Conservation (phyloP, 2,329 filamentous ascomycete genomes). For the Cladosporium sp. region DNA sequence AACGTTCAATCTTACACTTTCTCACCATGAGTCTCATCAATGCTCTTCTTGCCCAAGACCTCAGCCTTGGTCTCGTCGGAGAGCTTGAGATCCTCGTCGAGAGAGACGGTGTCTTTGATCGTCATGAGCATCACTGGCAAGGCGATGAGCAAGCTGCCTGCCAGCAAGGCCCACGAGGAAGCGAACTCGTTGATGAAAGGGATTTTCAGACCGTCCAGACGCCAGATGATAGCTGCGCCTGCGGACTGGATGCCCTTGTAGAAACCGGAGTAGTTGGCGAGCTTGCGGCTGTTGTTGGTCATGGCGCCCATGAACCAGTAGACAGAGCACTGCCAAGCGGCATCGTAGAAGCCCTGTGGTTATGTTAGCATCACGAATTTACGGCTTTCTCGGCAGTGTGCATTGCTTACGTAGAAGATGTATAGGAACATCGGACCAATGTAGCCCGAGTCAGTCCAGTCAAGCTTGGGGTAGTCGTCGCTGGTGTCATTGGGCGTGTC, state of each 20-base stretch:
- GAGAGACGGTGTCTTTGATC: conserved; percentile 73
- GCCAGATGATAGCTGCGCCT: conserved; percentile 72
- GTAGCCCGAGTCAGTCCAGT: conserved; percentile 67
- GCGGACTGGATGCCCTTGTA: conserved; percentile 91
- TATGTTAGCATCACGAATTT: neutral
- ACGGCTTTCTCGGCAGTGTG: neutral
- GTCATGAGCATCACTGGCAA: conserved; percentile 73
- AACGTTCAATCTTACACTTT: conserved; percentile 12
- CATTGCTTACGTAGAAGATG: conserved; percentile 68
- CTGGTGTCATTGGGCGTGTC: conserved; percentile 15
- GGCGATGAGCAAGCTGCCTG: conserved; percentile 69
- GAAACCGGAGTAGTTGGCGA: conserved; percentile 87
- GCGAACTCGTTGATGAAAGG: conserved; percentile 71
- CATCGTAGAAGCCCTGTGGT: conserved; percentile 9
- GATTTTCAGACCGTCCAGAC: conserved; percentile 57
- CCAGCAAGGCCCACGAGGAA: conserved; percentile 71
- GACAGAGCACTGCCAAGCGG: conserved; percentile 10
- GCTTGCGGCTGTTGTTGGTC: conserved; percentile 86
- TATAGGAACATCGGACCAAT: conserved; percentile 81
- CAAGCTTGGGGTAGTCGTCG: conserved; percentile 39
- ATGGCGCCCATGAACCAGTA: conserved; percentile 80
- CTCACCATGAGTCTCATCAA: conserved; percentile 8
- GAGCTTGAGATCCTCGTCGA: conserved; percentile 80
- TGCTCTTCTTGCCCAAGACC: conserved; percentile 41
- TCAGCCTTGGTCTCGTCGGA: conserved; percentile 78